Conservation (phyloP, 331 rosid genomes). For the Saraca asoca region DNA sequence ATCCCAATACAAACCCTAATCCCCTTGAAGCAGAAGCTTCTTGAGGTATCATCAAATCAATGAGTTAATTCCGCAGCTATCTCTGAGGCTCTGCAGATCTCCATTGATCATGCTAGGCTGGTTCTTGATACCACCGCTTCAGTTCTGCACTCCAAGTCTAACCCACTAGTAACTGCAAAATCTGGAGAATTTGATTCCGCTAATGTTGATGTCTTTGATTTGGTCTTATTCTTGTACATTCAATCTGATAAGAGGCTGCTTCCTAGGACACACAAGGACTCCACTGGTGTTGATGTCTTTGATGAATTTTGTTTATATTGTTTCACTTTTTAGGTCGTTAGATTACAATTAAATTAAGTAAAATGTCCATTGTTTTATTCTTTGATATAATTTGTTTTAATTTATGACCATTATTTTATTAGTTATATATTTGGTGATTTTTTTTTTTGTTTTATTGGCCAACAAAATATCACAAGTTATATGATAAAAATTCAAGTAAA, state of each 20-base stretch:
- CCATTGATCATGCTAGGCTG: conserved; percentile 76
- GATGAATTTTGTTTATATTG: no score
- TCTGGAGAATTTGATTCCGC: conserved; percentile 52
- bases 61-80: conserved; percentile 60
- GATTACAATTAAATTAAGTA: no score
- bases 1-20: conserved; percentile 97
- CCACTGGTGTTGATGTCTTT: no score
- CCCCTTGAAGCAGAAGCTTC: conserved; percentile 76
- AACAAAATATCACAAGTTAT: no score
- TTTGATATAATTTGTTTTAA: no score
- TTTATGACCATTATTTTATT: no score
- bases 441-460: no score
- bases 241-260: conserved; percentile 85
- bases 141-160: conserved; percentile 66
- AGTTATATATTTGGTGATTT: no score
- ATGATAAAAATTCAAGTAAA: no score
- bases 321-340: no score
- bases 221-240: conserved; percentile 66
- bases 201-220: conserved; percentile 63
- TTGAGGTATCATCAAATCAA: conserved; percentile 45
- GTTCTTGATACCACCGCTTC: conserved; percentile 89
- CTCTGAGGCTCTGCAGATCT: conserved; percentile 89
- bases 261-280: conserved; percentile 93
- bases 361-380: no score
- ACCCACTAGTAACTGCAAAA: conserved; percentile 58